Percentiles rank a stretch among this genome's conserved stretches.
These are phyloP conservation scores for Paramecium pentaurelia DNA, from an alignment of 73 alveolate genomes.

Conservation along the genomic window DNA sequence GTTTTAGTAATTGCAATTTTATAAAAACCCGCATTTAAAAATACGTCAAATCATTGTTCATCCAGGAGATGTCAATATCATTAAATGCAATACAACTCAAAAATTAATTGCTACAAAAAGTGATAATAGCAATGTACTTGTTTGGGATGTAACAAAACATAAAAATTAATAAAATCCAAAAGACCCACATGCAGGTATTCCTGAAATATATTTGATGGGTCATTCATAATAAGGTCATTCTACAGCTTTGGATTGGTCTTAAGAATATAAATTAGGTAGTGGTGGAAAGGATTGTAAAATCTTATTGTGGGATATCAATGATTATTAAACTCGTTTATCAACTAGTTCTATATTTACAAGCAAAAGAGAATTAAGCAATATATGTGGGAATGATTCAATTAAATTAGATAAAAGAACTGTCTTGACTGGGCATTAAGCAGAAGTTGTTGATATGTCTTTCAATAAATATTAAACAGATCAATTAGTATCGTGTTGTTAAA, in stretches of 20 bases:
- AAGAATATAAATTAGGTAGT: constrained; percentile 52
- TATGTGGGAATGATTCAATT: neutral
- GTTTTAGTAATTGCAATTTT: neutral
- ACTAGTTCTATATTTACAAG: neutral
- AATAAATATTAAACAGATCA: neutral
- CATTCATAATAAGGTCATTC: constrained; percentile 41
- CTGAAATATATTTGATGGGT: constrained; percentile 47
- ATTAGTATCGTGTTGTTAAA: neutral
- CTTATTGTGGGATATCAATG: constrained; percentile 56
- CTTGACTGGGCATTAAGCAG: constrained; percentile 16
- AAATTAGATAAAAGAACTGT: constrained; percentile 34
- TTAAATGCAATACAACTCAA: neutral
- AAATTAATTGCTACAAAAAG: constrained; percentile 49
- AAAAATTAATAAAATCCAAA: neutral
- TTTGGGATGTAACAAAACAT: constrained; percentile 53
- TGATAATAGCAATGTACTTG: constrained; percentile 36
- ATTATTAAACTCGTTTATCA: constrained; percentile 52
- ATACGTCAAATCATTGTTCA: constrained; percentile 43
- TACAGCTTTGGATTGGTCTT: constrained; percentile 50
- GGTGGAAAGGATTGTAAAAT: constrained; percentile 58
- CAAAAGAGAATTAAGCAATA: constrained; percentile 55
- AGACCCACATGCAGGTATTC: constrained; percentile 45
- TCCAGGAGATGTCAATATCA: constrained; percentile 57
- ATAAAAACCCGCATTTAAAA: constrained; percentile 28
- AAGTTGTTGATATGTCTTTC: neutral